Evolutionary conservation across 805 yeast genomes (phyloP), one percentile per base, ranked within the genome.

Genomic region (Diddensiella transvaalensis): DNA sequence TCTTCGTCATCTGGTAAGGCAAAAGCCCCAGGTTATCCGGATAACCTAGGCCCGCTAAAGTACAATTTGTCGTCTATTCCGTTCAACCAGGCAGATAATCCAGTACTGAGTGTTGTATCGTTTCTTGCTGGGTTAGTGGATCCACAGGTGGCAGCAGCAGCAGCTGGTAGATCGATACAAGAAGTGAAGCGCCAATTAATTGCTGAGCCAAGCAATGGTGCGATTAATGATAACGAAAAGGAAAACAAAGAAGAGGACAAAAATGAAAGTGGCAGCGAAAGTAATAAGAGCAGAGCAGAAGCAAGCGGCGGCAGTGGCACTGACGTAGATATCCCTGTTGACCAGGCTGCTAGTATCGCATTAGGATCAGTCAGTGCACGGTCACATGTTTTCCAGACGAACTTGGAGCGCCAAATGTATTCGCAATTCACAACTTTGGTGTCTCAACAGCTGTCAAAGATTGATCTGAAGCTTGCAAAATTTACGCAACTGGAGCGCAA

Each of bases 81-180:
- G 11, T 83, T 87, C 43, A 79, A 87, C 32, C 78, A 87, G 39
- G 79, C 83, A 23, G 98, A 93, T 58, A 93, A 93, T 65, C 99
- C 99, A 2, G 89, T 93, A 2, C 76, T 93, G 71, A 84, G 95
- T 32, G 91, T 95, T n/a, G 76, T 93, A 53, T 83, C 96, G 11
- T 93, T 90, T 66, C 72, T 93, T 67, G 82, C 90, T 0, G 82
- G 87, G 33, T 68, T 90, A 43, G 95, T 89, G 15, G 96, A 91
- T 60, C 85, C 91, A 10, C 84, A 83, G 36, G 85, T 85, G 19
- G 96, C 91, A 0, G 80, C 82, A 48, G 88, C 90, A 8, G 95
- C 95, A 29, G 83, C 95, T 1, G 62, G 59, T 3, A 48, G 56
- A 13, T 51, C 58, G 8, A 68, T 87, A 39, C 75, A 73, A 35